phyloP scores from a whole-genome alignment of 1,284 basidiomycete genomes.

The Pseudozyma thailandica region DNA sequence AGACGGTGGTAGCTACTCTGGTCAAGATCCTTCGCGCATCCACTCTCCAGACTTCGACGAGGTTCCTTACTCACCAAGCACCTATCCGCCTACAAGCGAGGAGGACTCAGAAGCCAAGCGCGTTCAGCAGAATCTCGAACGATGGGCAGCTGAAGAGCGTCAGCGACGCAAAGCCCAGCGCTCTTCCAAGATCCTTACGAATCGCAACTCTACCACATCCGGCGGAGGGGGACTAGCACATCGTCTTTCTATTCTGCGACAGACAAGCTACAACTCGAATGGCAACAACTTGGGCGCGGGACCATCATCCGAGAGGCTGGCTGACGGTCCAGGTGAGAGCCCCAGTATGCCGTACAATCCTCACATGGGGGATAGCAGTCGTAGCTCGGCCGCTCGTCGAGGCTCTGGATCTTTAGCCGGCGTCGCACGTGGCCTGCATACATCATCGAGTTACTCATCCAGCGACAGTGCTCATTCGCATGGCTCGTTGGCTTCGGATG shows the following conservation, averaged over 20 bases:
- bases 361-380: background rate
- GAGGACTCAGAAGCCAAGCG: constrained; percentile 52
- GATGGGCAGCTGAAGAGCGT: constrained; percentile 56
- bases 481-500: constrained; percentile 28
- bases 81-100: constrained; percentile 52
- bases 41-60: constrained; percentile 25
- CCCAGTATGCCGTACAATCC: constrained; percentile 15
- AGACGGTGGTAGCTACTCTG: background rate
- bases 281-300: constrained; percentile 35
- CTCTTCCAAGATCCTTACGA: constrained; percentile 33
- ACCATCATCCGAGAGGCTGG: constrained; percentile 44
- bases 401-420: constrained; percentile 16
- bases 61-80: constrained; percentile 23
- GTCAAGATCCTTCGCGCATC: constrained; percentile 9
- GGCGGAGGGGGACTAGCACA: constrained; percentile 15
- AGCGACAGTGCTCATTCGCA: constrained; percentile 29
- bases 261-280: constrained; percentile 9
- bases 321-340: constrained; percentile 20
- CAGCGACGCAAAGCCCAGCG: constrained; percentile 56
- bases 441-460: constrained; percentile 28
- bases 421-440: constrained; percentile 15
- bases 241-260: constrained; percentile 31
- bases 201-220: constrained; percentile 17
- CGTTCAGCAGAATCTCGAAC: constrained; percentile 54
- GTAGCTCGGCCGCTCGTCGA: constrained; percentile 9